Conservation (phyloP, 2,329 filamentous ascomycete genomes). For the Aspergillus uvarum region DNA sequence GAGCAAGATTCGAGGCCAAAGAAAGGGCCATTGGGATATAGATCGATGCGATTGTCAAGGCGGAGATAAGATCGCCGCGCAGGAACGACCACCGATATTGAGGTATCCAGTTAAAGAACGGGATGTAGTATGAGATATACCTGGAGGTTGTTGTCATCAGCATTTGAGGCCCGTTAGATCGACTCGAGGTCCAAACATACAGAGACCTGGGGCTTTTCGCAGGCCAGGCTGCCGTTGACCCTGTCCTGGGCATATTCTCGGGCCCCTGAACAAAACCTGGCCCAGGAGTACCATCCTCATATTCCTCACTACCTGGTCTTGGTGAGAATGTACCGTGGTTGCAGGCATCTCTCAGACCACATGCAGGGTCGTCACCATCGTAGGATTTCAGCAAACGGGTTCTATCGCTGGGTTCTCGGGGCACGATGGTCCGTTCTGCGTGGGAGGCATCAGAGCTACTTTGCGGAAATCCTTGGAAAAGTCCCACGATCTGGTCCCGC, state of each 20-base stretch:
- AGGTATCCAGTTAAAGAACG: slow-evolving; percentile 82
- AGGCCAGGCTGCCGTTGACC: slow-evolving; percentile 70
- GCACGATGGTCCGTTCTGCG: slow-evolving; percentile 10
- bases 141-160: slow-evolving; percentile 43
- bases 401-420: slow-evolving; percentile 30
- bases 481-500: slow-evolving; percentile 32
- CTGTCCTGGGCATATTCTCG: slow-evolving; percentile 68
- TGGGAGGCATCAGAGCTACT: slow-evolving; percentile 13
- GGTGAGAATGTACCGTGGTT: slow-evolving; percentile 77
- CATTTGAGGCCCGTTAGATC: background rate
- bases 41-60: slow-evolving; percentile 95
- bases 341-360: slow-evolving; percentile 50
- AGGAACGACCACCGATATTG: slow-evolving; percentile 83
- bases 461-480: slow-evolving; percentile 28
- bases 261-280: slow-evolving; percentile 51
- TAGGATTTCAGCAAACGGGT: slow-evolving; percentile 44
- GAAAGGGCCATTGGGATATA: slow-evolving; percentile 98
- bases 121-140: slow-evolving; percentile 92
- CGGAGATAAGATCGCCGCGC: slow-evolving; percentile 81
- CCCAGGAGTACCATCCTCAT: slow-evolving; percentile 31
- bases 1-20: slow-evolving; percentile 85
- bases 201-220: slow-evolving; percentile 71
- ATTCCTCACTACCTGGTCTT: slow-evolving; percentile 57
- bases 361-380: slow-evolving; percentile 35
- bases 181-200: slow-evolving; percentile 50